A percentile compares a stretch with the other conserved stretches of the same genome.
These are phyloP conservation scores for Obba rivulosa DNA, from an alignment of 768 basidiomycete genomes.

Conservation along the genomic window DNA sequence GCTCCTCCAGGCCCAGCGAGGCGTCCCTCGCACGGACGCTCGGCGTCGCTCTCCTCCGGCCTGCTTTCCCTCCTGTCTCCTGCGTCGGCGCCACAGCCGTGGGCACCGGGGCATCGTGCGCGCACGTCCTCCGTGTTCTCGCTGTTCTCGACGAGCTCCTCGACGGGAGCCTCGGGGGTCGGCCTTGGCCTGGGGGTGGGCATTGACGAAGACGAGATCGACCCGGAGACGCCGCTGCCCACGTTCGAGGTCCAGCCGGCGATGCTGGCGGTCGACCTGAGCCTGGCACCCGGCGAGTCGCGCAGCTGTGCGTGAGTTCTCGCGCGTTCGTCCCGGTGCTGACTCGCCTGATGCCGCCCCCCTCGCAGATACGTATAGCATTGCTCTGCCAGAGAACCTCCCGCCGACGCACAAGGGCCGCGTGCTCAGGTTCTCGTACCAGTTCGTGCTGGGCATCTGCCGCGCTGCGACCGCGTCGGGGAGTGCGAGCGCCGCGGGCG, in stretches of 20 bases:
- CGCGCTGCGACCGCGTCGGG: slow-evolving; percentile 38
- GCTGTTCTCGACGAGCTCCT: slow-evolving; percentile 7
- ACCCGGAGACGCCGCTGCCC: slow-evolving; percentile 65
- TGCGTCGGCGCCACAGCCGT: slow-evolving; percentile 10
- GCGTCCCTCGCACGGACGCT: slow-evolving; percentile 34
- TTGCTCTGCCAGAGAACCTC: slow-evolving; percentile 69
- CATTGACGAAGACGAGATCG: slow-evolving; percentile 38
- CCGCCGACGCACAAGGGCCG: slow-evolving; percentile 91
- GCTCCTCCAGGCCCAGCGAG: slow-evolving; percentile 18
- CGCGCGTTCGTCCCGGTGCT: not conserved
- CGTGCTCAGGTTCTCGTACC: slow-evolving; percentile 80
- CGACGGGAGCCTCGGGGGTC: slow-evolving; percentile 13
- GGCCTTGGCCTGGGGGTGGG: slow-evolving; percentile 27
- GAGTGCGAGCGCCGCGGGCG: slow-evolving; percentile 8
- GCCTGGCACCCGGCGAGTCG: slow-evolving; percentile 77
- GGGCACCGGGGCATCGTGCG: slow-evolving; percentile 17
- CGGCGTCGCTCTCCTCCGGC: slow-evolving; percentile 47
- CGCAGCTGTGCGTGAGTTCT: slow-evolving; percentile 60
- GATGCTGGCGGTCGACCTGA: slow-evolving; percentile 86
- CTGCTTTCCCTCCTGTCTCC: slow-evolving; percentile 33
- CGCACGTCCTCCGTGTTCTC: slow-evolving; percentile 19
- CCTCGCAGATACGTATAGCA: slow-evolving; percentile 67
- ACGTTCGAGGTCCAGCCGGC: slow-evolving; percentile 82
- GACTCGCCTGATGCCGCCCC: not conserved
- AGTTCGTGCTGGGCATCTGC: slow-evolving; percentile 85